These are phyloP conservation scores for Calonectria fujianensis DNA, from an alignment of 2,329 filamentous ascomycete genomes.

Conservation along the genomic window DNA sequence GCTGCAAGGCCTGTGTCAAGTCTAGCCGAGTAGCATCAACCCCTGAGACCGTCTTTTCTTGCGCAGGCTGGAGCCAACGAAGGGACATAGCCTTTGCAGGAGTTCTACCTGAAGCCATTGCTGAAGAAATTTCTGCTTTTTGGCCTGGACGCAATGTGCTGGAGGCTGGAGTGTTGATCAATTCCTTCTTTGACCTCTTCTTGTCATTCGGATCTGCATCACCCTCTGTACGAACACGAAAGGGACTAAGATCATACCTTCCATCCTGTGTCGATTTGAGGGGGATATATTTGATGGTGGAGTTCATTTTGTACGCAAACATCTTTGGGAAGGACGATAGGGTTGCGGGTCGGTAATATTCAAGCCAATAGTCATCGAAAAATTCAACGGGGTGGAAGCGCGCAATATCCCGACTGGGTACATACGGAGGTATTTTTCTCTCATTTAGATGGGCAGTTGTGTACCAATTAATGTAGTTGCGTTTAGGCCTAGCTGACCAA, in stretches of 20 bases:
- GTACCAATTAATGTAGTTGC: constrained; percentile 93
- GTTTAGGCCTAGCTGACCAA: constrained; percentile 77
- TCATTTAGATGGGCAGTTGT: constrained; percentile 82
- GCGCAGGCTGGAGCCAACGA: constrained; percentile 75
- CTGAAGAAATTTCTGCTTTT: constrained; percentile 63
- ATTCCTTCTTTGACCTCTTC: constrained; percentile 79
- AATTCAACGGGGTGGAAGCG: constrained; percentile 70
- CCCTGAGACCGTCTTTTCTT: constrained; percentile 58
- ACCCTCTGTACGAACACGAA: constrained; percentile 82
- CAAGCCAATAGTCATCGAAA: constrained; percentile 97
- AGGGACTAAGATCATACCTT: constrained; percentile 90
- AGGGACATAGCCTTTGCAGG: constrained; percentile 71
- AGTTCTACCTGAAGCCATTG: constrained; percentile 62
- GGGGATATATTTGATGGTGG: constrained; percentile 88
- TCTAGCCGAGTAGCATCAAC: constrained; percentile 42
- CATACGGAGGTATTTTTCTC: constrained; percentile 71
- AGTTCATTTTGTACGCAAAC: constrained; percentile 94
- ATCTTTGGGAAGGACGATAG: constrained; percentile 94
- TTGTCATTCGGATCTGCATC: constrained; percentile 77
- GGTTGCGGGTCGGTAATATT: constrained; percentile 93
- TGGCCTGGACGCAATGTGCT: constrained; percentile 57
- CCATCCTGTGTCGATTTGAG: constrained; percentile 83
- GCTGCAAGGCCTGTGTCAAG: constrained; percentile 44
- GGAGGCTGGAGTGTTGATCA: constrained; percentile 76
- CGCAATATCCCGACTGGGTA: constrained; percentile 61